Evolutionary conservation across 805 yeast genomes (phyloP).

Genomic region (Starmerella asiatica): DNA sequence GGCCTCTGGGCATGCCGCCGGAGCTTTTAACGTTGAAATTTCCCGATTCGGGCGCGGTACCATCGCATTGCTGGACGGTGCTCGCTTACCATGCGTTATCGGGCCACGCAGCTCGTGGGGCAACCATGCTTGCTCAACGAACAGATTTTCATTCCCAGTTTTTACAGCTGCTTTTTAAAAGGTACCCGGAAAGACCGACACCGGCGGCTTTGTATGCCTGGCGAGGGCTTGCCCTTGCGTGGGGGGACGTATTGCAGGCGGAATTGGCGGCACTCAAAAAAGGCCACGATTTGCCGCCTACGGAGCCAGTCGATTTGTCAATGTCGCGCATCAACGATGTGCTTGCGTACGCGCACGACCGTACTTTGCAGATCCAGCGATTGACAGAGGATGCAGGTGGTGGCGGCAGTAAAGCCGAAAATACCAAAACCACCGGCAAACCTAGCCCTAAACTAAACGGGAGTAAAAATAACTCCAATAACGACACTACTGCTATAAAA

Average conservation of each 20-base stretch:
- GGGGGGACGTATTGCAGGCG: background rate
- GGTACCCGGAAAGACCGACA: background rate
- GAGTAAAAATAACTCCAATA: no score
- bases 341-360: background rate
- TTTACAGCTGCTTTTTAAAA: background rate
- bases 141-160: background rate
- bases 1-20: background rate
- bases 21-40: background rate
- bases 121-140: background rate
- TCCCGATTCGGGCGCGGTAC: background rate
- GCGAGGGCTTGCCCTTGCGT: background rate
- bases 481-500: background rate
- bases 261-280: background rate
- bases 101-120: background rate
- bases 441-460: no score
- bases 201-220: no score
- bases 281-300: background rate
- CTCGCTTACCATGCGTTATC: background rate
- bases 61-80: background rate
- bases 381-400: no score
- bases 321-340: background rate
- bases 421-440: background rate
- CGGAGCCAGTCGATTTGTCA: background rate
- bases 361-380: background rate
- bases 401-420: no score